Evolutionary conservation across 768 basidiomycete genomes (phyloP), one percentile per base, ranked within the genome.

Genomic region (Russula foetens): DNA sequence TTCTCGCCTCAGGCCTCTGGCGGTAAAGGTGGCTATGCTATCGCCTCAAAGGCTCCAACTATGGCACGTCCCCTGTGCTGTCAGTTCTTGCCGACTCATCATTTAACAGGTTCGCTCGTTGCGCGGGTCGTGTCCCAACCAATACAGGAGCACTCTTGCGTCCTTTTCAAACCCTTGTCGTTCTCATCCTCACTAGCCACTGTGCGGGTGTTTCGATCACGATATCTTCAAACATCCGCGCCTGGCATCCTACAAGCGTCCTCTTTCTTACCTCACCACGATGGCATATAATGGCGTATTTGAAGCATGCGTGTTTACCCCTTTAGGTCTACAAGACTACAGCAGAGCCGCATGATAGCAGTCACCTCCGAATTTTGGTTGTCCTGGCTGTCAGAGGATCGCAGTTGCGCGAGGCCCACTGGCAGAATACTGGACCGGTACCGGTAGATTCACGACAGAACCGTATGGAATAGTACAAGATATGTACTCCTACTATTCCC

Each of bases 11-110:
- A 93, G 92, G 60, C 85, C 88, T 29, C 74, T 96, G 52, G 77
- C 84, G 48, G 88, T 70, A 94, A 98, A 72, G 96, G 92, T 5
- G 95, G 93, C 1, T 98, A 97, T 71, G 96, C 95, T 0, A 78
- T 98, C 14, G 96, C 97, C 15, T 87, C n/a, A n/a, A n/a, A n/a
- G n/a, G n/a, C n/a, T n/a, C 89, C 41, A 98, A 98, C 71, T 99
- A 98, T 70, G 97, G 96, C 90, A 54, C 52, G 81, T 41, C 21
- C 17, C 21, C 6, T 55, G 17, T 31, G 45, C 23, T 8, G 24
- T 33, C 21, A 28, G 4, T 14, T 49, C 23, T 53, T 26, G 4
- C 19, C 15, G 38, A 44, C 26, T 52, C 14, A 58, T 12, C 29
- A 29, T 23, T 29, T 5, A 9, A 4, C 67, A 96, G 95, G 96